These are phyloP conservation scores for Pistacia atlantica DNA, from an alignment of 345 rosid species.

Conservation along the genomic window DNA sequence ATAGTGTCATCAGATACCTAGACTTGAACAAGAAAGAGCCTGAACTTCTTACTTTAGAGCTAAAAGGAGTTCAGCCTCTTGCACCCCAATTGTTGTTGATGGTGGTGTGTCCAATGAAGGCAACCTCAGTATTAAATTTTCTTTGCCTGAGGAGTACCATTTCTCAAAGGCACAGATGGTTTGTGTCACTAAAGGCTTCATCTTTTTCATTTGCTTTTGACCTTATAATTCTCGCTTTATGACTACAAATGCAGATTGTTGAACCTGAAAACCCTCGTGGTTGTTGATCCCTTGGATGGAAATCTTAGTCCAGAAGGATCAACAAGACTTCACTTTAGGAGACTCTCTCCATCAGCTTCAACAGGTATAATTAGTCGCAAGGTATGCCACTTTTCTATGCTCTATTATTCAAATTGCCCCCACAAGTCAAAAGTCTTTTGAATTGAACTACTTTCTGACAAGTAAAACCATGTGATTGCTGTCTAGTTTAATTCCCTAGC, in stretches of 20 bases:
- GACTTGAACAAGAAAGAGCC: slow-evolving; percentile 56
- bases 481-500: not conserved
- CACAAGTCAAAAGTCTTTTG: not conserved
- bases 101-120: slow-evolving; percentile 64
- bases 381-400: slow-evolving; percentile 38
- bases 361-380: slow-evolving; percentile 76
- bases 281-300: slow-evolving; percentile 71
- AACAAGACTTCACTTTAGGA: slow-evolving; percentile 55
- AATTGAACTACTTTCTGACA: not conserved
- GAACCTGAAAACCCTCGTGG: slow-evolving; percentile 79
- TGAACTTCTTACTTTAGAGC: slow-evolving; percentile 69
- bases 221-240: not conserved
- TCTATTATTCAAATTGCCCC: not conserved
- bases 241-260: slow-evolving; percentile 49
- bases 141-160: slow-evolving; percentile 73
- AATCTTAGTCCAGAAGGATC: slow-evolving; percentile 73
- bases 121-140: slow-evolving; percentile 57
- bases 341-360: slow-evolving; percentile 56
- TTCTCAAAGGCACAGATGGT: slow-evolving; percentile 71
- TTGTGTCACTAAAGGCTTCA: not conserved
- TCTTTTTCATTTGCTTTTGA: not conserved
- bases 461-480: not conserved
- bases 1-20: slow-evolving; percentile 68
- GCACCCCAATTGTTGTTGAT: slow-evolving; percentile 47
- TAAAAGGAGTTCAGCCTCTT: slow-evolving; percentile 69